These are phyloP conservation scores for Pachysandra terminalis DNA, from an alignment of 164 flowering plant species.

Conservation along the genomic window DNA sequence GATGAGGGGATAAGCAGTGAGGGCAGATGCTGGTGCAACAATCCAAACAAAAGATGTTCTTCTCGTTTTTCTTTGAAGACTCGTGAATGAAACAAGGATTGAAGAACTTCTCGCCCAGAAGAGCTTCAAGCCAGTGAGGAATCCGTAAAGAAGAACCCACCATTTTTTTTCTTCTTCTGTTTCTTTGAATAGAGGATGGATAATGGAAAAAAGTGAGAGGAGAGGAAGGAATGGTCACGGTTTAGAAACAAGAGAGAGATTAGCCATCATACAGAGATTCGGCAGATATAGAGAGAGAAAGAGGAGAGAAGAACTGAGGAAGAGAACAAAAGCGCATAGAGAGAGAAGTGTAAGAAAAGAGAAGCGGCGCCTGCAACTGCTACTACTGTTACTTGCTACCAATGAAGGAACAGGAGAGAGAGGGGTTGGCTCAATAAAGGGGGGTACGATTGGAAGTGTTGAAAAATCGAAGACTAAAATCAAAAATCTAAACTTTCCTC, in stretches of 20 bases:
- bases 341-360: conserved; percentile 11
- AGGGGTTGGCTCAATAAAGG: conserved; percentile 30
- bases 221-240: conserved; percentile 10
- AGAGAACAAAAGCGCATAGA: too few relatives aligned
- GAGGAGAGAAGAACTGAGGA: too few relatives aligned
- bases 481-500: neutral
- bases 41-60: conserved; percentile 63
- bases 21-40: conserved; percentile 60
- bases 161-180: conserved; percentile 19
- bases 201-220: neutral
- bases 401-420: conserved; percentile 25
- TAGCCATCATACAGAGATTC: conserved; percentile 1
- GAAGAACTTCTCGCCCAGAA: conserved; percentile 54
- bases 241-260: conserved; percentile 10
- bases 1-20: conserved; percentile 66
- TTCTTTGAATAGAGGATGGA: conserved; percentile 2
- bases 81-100: conserved; percentile 48
- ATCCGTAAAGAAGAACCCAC: conserved; percentile 24
- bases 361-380: conserved; percentile 56
- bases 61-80: conserved; percentile 53
- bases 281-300: conserved; percentile 5
- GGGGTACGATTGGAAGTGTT: neutral
- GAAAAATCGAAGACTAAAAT: neutral
- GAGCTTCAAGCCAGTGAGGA: conserved; percentile 52
- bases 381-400: conserved; percentile 32